Evolutionary conservation across 805 yeast genomes (phyloP).

Genomic region (Metschnikowia lachancei): DNA sequence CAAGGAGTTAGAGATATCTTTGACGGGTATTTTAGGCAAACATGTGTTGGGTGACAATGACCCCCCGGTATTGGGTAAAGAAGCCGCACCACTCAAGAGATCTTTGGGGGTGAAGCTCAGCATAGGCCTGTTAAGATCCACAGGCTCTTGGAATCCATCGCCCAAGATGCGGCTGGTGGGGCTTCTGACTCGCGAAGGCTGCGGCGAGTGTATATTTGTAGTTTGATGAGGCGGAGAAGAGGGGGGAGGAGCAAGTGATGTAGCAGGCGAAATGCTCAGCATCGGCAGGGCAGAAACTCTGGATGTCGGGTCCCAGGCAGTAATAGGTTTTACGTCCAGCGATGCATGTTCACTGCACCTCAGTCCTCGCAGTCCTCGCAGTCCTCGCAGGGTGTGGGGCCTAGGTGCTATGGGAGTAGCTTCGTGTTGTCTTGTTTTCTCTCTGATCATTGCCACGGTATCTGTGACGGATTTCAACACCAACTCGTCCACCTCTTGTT

Average conservation of each 20-base stretch:
- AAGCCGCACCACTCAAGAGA: slow-evolving; percentile 21
- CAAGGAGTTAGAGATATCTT: slow-evolving; percentile 26
- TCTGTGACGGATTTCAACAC: slow-evolving; percentile 62
- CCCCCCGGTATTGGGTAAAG: slow-evolving; percentile 6
- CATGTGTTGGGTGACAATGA: slow-evolving; percentile 16
- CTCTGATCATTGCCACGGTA: slow-evolving; percentile 56
- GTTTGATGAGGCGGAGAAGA: slow-evolving; percentile 3
- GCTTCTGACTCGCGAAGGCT: slow-evolving; percentile 34
- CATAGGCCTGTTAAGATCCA: slow-evolving; percentile 17
- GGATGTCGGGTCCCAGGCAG: neutral
- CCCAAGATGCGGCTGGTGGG: slow-evolving; percentile 23
- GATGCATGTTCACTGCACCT: neutral
- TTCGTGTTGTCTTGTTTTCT: slow-evolving; percentile 25
- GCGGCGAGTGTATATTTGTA: slow-evolving; percentile 29
- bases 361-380: slow-evolving; percentile 1
- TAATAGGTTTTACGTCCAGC: neutral
- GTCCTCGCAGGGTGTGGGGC: neutral
- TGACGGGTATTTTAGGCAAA: slow-evolving; percentile 1
- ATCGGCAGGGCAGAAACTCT: slow-evolving; percentile 1
- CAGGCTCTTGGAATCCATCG: slow-evolving; percentile 17
- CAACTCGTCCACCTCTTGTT: slow-evolving; percentile 70
- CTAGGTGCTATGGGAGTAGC: neutral
- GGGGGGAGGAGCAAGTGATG: neutral
- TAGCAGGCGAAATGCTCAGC: neutral
- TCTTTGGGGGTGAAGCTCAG: slow-evolving; percentile 50